Evolutionary conservation across 1,284 basidiomycete genomes (phyloP).

Genomic region (Schizophyllum commune): DNA sequence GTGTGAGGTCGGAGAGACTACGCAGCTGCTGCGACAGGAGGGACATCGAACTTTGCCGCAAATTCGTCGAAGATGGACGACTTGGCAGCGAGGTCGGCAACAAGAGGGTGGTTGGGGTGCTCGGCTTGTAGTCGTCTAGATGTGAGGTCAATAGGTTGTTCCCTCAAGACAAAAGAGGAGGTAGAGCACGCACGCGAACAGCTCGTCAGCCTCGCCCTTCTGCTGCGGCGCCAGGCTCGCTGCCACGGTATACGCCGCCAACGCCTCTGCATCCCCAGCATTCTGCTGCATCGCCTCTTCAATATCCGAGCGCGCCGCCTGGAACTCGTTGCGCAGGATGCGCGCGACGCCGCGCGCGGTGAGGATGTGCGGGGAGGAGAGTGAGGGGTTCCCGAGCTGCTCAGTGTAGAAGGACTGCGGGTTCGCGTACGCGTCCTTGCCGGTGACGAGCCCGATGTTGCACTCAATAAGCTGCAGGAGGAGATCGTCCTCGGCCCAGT

Average conservation of each 20-base stretch:
- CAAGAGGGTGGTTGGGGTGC: constrained; percentile 61
- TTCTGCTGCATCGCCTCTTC: constrained; percentile 67
- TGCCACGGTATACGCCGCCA: constrained; percentile 64
- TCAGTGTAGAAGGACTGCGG: constrained; percentile 86
- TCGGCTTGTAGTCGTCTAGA: constrained; percentile 49
- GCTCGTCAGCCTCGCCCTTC: constrained; percentile 53
- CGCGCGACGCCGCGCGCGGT: constrained; percentile 82
- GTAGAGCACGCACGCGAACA: constrained; percentile 53
- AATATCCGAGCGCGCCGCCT: constrained; percentile 79
- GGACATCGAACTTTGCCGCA: constrained; percentile 57
- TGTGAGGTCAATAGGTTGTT: constrained; percentile 6
- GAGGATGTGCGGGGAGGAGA: constrained; percentile 69
- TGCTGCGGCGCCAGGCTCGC: constrained; percentile 52
- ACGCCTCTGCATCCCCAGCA: constrained; percentile 54
- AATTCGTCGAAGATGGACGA: constrained; percentile 65
- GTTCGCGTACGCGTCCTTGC: constrained; percentile 68
- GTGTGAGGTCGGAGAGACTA: constrained; percentile 6
- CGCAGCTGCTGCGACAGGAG: constrained; percentile 33
- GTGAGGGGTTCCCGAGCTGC: constrained; percentile 79
- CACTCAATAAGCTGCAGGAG: constrained; percentile 88
- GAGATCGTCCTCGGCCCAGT: constrained; percentile 83
- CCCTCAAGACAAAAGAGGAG: constrained; percentile 2
- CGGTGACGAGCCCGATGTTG: constrained; percentile 75
- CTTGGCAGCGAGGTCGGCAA: constrained; percentile 56
- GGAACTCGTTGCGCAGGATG: constrained; percentile 72